These are phyloP conservation scores for Ceratobasidium sp. DNA, from an alignment of 1,284 basidiomycete species.

Conservation along the genomic window DNA sequence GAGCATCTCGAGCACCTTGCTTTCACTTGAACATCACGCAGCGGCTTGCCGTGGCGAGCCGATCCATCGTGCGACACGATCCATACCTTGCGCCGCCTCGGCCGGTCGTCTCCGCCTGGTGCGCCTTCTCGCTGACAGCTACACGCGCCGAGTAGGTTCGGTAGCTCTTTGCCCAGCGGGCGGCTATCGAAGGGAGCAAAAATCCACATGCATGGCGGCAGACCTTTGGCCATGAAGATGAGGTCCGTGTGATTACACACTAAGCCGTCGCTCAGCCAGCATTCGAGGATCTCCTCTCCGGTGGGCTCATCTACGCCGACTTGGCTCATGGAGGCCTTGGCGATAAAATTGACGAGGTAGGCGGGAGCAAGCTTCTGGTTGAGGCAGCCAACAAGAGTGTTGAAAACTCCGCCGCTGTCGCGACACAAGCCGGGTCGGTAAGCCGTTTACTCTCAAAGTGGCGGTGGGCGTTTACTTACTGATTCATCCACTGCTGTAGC, in stretches of 20 bases:
- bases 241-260: conserved; percentile 14
- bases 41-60: not conserved
- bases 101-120: not conserved
- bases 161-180: conserved; percentile 34
- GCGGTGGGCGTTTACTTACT: not conserved
- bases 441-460: too few species aligned
- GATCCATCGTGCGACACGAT: conserved; percentile 6
- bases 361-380: conserved; percentile 26
- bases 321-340: not conserved
- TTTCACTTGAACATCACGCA: not conserved
- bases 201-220: conserved; percentile 1
- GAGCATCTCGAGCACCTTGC: not conserved
- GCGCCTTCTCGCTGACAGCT: not conserved
- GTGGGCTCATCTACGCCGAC: not conserved
- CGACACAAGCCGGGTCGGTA: too few species aligned
- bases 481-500: conserved; percentile 1
- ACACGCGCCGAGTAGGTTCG: conserved; percentile 5
- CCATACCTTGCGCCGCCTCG: conserved; percentile 9
- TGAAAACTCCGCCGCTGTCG: not conserved
- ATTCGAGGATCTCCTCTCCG: not conserved
- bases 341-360: conserved; percentile 1
- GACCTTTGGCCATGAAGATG: not conserved
- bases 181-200: conserved; percentile 25
- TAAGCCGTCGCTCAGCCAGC: conserved; percentile 6
- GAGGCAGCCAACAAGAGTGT: conserved; percentile 3